These are phyloP conservation scores for Sugiyamaella pinicola DNA, from an alignment of 1,139 yeast genomes.

Conservation along the genomic window DNA sequence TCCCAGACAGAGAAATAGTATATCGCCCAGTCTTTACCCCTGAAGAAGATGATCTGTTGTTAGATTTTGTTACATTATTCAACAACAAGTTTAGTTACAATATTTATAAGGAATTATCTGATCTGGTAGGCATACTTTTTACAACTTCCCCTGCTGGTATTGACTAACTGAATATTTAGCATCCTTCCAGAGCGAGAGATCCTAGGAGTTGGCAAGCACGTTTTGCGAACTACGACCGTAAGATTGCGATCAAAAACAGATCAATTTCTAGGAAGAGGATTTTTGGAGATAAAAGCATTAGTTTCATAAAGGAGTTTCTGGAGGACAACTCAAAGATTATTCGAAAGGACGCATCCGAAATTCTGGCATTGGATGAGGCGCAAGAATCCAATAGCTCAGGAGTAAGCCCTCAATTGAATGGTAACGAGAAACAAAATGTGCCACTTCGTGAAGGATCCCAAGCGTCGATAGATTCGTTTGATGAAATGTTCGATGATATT, in stretches of 20 bases:
- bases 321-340: background rate
- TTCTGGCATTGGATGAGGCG: background rate
- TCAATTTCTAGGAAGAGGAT: slow-evolving; percentile 3
- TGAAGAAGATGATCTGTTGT: slow-evolving; percentile 4
- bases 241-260: background rate
- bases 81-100: background rate
- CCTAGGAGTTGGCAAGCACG: slow-evolving; percentile 5
- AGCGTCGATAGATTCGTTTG: slow-evolving; percentile 4
- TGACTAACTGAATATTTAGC: slow-evolving; percentile 5
- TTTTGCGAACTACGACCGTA: background rate
- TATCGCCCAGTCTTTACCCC: slow-evolving; percentile 8
- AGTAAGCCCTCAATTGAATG: background rate
- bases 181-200: background rate
- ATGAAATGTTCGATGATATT: slow-evolving; percentile 11
- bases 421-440: background rate
- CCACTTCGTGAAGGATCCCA: background rate
- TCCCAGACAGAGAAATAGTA: background rate
- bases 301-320: slow-evolving; percentile 1
- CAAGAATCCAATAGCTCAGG: background rate
- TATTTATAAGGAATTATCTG: background rate
- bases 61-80: slow-evolving; percentile 1
- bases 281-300: background rate
- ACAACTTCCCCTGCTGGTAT: background rate
- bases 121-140: background rate
- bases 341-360: background rate